Percentiles rank a stretch among this genome's conserved stretches.
Evolutionary conservation across 2,329 filamentous ascomycete genomes (phyloP).

Genomic region (Bertia moriformis): DNA sequence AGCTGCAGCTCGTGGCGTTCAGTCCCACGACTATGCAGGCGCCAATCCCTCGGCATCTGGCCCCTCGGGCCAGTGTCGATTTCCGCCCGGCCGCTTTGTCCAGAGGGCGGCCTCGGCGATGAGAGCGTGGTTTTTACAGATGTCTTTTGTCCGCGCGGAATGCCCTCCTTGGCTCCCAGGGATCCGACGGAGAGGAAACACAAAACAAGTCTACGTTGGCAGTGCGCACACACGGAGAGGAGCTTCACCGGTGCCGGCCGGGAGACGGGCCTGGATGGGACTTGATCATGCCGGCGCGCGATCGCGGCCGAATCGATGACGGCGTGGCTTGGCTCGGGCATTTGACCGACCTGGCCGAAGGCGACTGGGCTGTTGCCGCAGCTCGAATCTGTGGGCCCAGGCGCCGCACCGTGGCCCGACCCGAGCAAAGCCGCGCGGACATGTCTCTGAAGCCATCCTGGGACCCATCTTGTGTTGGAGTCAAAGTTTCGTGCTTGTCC

Average conservation of each 20-base stretch:
- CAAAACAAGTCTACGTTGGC: conserved; percentile 90
- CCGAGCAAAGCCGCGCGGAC: no score
- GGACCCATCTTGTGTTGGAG: conserved; percentile 86
- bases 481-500: conserved; percentile 91
- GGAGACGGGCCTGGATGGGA: conserved; percentile 4
- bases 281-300: conserved; percentile 8
- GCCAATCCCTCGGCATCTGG: conserved; percentile 28
- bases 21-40: conserved; percentile 26
- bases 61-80: conserved; percentile 10
- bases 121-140: conserved; percentile 79
- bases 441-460: conserved; percentile 16
- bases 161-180: conserved; percentile 34
- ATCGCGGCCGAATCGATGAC: no score
- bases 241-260: conserved; percentile 14
- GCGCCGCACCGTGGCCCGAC: background rate
- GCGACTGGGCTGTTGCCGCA: background rate
- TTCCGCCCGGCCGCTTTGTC: conserved; percentile 33
- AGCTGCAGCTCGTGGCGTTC: conserved; percentile 28
- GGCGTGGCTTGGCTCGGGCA: no score
- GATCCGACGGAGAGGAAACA: conserved; percentile 54
- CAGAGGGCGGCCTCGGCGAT: no score
- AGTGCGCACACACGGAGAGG: conserved; percentile 73
- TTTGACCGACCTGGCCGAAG: no score
- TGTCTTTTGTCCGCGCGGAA: conserved; percentile 76
- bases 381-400: background rate